These are phyloP conservation scores for Calonectria crousiana DNA, from an alignment of 2,329 filamentous ascomycete species.

Conservation along the genomic window DNA sequence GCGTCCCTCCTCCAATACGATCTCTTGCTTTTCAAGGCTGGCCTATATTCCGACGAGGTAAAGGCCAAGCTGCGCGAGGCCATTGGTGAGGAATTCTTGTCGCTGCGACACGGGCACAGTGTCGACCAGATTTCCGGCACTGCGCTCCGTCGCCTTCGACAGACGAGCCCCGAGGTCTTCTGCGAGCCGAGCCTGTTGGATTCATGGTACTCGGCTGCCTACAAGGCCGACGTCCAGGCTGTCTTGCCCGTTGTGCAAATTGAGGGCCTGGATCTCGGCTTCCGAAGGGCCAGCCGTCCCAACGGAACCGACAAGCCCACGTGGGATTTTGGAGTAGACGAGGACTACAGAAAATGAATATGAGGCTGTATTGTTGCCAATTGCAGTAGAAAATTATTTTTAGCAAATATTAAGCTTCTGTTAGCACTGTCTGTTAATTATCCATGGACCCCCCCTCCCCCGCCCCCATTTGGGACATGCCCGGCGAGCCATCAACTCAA, in stretches of 20 bases:
- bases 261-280: constrained; percentile 56
- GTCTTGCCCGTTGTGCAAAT: constrained; percentile 61
- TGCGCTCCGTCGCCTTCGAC: constrained; percentile 59
- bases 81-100: constrained; percentile 66
- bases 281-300: constrained; percentile 60
- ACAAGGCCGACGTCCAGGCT: constrained; percentile 49
- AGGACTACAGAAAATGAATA: constrained; percentile 53
- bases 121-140: constrained; percentile 74
- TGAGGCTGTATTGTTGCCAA: not conserved
- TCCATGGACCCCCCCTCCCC: not conserved
- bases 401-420: not conserved
- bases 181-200: constrained; percentile 14
- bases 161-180: constrained; percentile 28
- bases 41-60: constrained; percentile 65
- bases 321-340: constrained; percentile 66
- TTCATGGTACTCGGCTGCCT: constrained; percentile 28
- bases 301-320: constrained; percentile 69
- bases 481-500: not conserved
- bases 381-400: not conserved
- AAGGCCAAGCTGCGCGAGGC: constrained; percentile 63
- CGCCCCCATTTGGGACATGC: not conserved
- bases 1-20: constrained; percentile 77
- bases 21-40: constrained; percentile 71
- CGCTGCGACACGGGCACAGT: constrained; percentile 70
- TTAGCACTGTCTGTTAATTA: not conserved